A percentile compares a stretch with the other conserved stretches of the same genome.
phyloP scores from a whole-genome alignment of 2,329 filamentous ascomycete species.

The Escovopsis sp. region DNA sequence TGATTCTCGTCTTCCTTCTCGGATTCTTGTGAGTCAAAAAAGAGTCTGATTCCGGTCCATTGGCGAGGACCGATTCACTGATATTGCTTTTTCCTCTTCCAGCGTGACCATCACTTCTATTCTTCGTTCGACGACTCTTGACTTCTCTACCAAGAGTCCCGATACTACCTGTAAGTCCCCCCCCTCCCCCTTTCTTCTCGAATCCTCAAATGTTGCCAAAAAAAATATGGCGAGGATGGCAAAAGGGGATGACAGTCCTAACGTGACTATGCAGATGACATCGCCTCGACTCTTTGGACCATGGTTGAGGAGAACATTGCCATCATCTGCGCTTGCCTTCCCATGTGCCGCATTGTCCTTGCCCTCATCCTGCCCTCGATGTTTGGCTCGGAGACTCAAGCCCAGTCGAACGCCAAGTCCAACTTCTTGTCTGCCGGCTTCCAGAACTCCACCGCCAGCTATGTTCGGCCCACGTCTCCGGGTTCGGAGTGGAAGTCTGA shows the following conservation, averaged over 20 bases:
- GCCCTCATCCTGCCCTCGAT: slow-evolving; percentile 20
- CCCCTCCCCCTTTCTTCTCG: too few relatives aligned
- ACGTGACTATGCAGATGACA: slow-evolving; percentile 13
- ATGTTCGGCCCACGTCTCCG: slow-evolving; percentile 6
- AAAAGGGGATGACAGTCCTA: background rate
- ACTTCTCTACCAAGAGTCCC: slow-evolving; percentile 22
- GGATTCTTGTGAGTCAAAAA: slow-evolving; percentile 24
- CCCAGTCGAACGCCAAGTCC: slow-evolving; percentile 4
- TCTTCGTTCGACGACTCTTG: slow-evolving; percentile 24
- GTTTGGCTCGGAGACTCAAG: slow-evolving; percentile 12
- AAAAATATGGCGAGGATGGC: too few relatives aligned
- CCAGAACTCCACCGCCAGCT: slow-evolving; percentile 9
- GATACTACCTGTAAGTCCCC: slow-evolving; percentile 20
- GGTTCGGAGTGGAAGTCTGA: slow-evolving; percentile 19
- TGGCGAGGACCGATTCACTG: background rate
- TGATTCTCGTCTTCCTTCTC: slow-evolving; percentile 28
- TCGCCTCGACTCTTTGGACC: slow-evolving; percentile 24
- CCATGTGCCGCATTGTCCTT: slow-evolving; percentile 26
- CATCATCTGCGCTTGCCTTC: slow-evolving; percentile 25
- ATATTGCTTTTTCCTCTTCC: background rate
- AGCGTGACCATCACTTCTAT: slow-evolving; percentile 28
- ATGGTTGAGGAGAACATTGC: slow-evolving; percentile 25
- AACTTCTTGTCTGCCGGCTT: slow-evolving; percentile 6
- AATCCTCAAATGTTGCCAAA: background rate
- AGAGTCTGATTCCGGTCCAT: background rate